Evolutionary conservation across 345 rosid species (phyloP).

Genomic region (Eucalyptus curtisii): DNA sequence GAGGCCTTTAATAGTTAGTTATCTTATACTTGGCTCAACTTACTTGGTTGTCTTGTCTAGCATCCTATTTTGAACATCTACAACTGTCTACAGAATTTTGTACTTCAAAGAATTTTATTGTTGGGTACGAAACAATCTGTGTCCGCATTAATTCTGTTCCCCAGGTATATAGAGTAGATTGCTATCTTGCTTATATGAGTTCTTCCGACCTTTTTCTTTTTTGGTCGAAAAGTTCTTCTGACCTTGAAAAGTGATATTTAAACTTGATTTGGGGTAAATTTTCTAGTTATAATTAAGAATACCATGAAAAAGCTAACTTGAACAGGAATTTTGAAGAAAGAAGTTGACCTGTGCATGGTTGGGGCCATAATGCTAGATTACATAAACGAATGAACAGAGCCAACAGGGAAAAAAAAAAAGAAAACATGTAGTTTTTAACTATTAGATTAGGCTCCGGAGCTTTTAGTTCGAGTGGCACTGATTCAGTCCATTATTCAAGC

Average conservation of each 20-base stretch:
- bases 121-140: not conserved
- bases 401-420: not conserved
- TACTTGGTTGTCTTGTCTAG: not conserved
- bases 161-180: not conserved
- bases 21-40: not conserved
- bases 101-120: not conserved
- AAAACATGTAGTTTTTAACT: not conserved
- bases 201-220: not conserved
- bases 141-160: not conserved
- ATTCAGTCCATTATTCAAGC: not conserved
- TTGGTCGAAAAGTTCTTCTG: accelerated
- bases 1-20: not conserved
- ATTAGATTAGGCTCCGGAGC: not conserved
- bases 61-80: not conserved
- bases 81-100: not conserved
- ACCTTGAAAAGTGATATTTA: not conserved
- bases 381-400: not conserved
- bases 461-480: not conserved
- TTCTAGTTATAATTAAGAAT: not conserved
- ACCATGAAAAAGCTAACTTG: not conserved
- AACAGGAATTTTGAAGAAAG: not conserved
- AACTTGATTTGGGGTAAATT: not conserved
- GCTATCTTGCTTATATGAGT: not conserved
- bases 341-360: not conserved
- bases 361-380: not conserved